Conservation (phyloP, 1,139 yeast species). For the Suhomyces wounanorum region DNA sequence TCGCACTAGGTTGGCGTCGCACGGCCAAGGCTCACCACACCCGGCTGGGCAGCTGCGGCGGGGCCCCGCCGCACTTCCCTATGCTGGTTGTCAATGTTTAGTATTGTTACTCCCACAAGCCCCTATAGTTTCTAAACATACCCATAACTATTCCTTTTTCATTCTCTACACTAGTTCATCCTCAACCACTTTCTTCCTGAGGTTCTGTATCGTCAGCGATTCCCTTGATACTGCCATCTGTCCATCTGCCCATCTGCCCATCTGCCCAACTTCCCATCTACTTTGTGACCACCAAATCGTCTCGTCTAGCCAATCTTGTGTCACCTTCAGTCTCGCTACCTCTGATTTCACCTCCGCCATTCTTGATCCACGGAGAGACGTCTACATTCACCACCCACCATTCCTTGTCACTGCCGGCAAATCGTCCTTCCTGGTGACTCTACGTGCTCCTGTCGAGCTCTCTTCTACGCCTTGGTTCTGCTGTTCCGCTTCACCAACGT, state of each 20-base stretch:
- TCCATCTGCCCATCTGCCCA: no score
- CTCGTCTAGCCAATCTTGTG: not conserved
- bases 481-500: not conserved
- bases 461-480: not conserved
- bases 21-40: not conserved
- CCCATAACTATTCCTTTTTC: not conserved
- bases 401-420: not conserved
- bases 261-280: no score
- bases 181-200: not conserved
- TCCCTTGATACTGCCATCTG: not conserved
- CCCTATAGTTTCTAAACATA: slow-evolving; percentile 2
- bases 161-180: not conserved
- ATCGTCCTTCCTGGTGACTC: not conserved
- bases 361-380: not conserved
- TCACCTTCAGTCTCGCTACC: not conserved
- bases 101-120: not conserved
- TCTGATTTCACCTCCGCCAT: not conserved
- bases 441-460: not conserved
- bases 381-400: not conserved
- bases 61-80: not conserved
- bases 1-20: not conserved
- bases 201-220: not conserved
- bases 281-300: not conserved
- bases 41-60: not conserved
- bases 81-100: slow-evolving; percentile 1